phyloP scores from a whole-genome alignment of 2,329 filamentous ascomycete genomes.

The Nemania serpens region DNA sequence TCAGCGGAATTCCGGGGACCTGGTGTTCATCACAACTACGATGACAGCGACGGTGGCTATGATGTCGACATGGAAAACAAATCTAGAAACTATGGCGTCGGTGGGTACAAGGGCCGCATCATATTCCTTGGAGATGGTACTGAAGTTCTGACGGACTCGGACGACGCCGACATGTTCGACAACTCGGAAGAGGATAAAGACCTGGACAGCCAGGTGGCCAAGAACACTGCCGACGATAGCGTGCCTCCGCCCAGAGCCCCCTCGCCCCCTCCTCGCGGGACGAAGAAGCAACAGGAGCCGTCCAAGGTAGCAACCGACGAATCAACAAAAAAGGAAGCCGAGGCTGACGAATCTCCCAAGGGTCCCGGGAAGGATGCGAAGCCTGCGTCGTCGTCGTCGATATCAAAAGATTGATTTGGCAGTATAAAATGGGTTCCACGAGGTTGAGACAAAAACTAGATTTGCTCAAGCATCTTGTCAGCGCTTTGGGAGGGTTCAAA shows the following conservation, averaged over 20 bases:
- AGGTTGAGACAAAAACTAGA: conserved; percentile 14
- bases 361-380: conserved; percentile 35
- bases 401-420: conserved; percentile 35
- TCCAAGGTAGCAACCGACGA: conserved; percentile 32
- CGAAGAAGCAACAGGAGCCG: conserved; percentile 37
- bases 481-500: conserved; percentile 28
- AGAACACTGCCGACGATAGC: conserved; percentile 49
- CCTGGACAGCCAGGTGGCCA: conserved; percentile 80
- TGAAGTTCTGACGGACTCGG: conserved; percentile 85
- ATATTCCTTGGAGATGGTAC: conserved; percentile 96
- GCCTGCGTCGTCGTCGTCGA: conserved; percentile 29
- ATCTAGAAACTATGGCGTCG: conserved; percentile 64
- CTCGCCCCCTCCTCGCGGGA: conserved; percentile 39
- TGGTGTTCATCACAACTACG: conserved; percentile 80
- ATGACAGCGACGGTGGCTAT: conserved; percentile 78
- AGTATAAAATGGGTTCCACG: conserved; percentile 8
- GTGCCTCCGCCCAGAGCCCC: conserved; percentile 41
- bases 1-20: conserved; percentile 85
- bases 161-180: conserved; percentile 94
- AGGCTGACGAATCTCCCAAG: conserved; percentile 33
- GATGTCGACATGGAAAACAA: conserved; percentile 73
- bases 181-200: conserved; percentile 84
- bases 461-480: conserved; percentile 23
- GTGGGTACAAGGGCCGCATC: conserved; percentile 80
- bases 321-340: conserved; percentile 34